Evolutionary conservation across 163 green algal species (phyloP), one percentile per base, ranked within the genome.

Genomic region (Trebouxia gelatinosa): DNA sequence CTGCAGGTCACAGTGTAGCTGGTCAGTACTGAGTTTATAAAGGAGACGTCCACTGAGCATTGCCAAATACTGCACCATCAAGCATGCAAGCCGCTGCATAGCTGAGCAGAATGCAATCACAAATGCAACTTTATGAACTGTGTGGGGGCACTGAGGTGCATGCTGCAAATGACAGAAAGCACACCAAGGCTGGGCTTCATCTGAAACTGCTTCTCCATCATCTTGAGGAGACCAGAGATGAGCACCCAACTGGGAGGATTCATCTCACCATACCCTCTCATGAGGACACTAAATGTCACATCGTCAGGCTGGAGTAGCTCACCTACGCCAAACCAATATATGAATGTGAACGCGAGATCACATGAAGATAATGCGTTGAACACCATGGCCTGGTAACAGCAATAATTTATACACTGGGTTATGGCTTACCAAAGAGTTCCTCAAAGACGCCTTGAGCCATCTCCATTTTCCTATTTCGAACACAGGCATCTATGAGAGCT

Each of bases 361-460:
- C n/a, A n/a, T n/a, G n/a, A n/a, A n/a, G n/a, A n/a, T n/a, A n/a
- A n/a, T n/a, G n/a, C n/a, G n/a, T n/a, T n/a, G n/a, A n/a, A n/a
- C n/a, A n/a, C n/a, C n/a, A n/a, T n/a, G n/a, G n/a, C n/a, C n/a
- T n/a, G n/a, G n/a, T n/a, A n/a, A n/a, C n/a, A n/a, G n/a, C n/a
- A n/a, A n/a, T n/a, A n/a, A n/a, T n/a, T n/a, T n/a, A n/a, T n/a
- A n/a, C n/a, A n/a, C n/a, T n/a, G n/a, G n/a, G n/a, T n/a, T n/a
- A n/a, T n/a, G 21, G 46, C 84, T 83, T 78, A 89, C 87, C 91
- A 82, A 97, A 97, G 32, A 97, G 85, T 81, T 96, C 87, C 7
- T 93, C 90, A 82, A 97, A 97, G 0, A 95, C 85, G 35, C 68
- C 88, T 70, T 94, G 85, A 31, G 89, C 91, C 79, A 97, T 87